Evolutionary conservation across 2,329 filamentous ascomycete species (phyloP).

Genomic region (Apiospora sp.): DNA sequence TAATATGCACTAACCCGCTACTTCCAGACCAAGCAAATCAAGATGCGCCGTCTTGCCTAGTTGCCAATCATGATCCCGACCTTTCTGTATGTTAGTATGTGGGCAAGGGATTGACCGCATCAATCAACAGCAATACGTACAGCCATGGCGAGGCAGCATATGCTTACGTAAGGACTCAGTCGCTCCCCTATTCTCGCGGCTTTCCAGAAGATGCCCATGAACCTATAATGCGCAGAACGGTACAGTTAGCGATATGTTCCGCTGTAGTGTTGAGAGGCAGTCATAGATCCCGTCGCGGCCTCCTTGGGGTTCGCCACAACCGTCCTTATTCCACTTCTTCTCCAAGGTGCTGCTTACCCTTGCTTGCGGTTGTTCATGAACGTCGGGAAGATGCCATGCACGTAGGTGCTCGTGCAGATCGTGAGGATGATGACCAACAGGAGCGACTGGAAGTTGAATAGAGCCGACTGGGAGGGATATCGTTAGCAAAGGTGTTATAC

Average conservation of each 20-base stretch:
- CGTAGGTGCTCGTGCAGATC: slow-evolving; percentile 95
- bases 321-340: background rate
- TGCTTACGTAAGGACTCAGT: slow-evolving; percentile 91
- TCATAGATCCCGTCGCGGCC: background rate
- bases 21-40: background rate
- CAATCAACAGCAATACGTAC: slow-evolving; percentile 57
- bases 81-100: slow-evolving; percentile 29
- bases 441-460: slow-evolving; percentile 99
- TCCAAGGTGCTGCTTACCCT: slow-evolving; percentile 65
- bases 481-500: background rate
- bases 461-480: slow-evolving; percentile 71
- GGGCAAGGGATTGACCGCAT: background rate
- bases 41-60: slow-evolving; percentile 31
- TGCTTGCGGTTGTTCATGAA: slow-evolving; percentile 94
- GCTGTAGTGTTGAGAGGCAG: background rate
- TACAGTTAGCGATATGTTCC: background rate
- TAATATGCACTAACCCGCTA: slow-evolving; percentile 1
- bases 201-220: slow-evolving; percentile 94
- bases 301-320: background rate
- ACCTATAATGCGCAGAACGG: slow-evolving; percentile 50
- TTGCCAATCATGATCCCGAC: slow-evolving; percentile 42
- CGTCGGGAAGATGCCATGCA: slow-evolving; percentile 86
- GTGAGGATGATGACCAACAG: slow-evolving; percentile 92
- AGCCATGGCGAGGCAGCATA: slow-evolving; percentile 94
- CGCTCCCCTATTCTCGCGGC: slow-evolving; percentile 91